phyloP scores from a whole-genome alignment of 805 yeast genomes.

The Wickerhamomyces hampshirensis region DNA sequence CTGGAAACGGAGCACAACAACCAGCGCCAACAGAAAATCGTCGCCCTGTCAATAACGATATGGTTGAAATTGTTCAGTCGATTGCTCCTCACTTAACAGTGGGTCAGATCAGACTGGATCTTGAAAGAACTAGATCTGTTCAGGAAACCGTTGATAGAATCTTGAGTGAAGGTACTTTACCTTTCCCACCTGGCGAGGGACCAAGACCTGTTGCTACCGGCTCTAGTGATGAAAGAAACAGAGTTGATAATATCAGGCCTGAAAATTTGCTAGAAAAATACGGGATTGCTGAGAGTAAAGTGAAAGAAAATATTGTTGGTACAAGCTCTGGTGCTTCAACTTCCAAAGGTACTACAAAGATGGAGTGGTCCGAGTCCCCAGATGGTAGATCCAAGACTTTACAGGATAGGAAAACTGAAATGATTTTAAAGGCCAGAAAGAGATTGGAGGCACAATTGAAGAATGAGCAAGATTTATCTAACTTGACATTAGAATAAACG shows the following conservation, averaged over 20 bases:
- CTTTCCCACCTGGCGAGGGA: constrained; percentile 44
- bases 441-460: constrained; percentile 39
- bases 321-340: neutral
- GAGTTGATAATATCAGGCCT: constrained; percentile 19
- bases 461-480: constrained; percentile 22
- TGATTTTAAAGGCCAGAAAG: constrained; percentile 59
- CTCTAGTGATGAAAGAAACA: constrained; percentile 18
- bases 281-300: constrained; percentile 28
- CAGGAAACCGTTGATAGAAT: constrained; percentile 73
- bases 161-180: constrained; percentile 56
- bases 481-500: constrained; percentile 6
- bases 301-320: neutral
- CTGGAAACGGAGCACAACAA: constrained; percentile 5
- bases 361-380: constrained; percentile 38
- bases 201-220: constrained; percentile 13
- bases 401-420: constrained; percentile 45
- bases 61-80: constrained; percentile 83
- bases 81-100: constrained; percentile 69
- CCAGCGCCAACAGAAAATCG: constrained; percentile 20
- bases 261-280: constrained; percentile 38
- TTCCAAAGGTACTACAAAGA: constrained; percentile 12
- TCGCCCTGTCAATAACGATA: constrained; percentile 55
- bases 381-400: constrained; percentile 40
- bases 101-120: constrained; percentile 68
- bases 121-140: constrained; percentile 74